Evolutionary conservation across 371 early-diverging fungal genomes (phyloP).

Genomic region (Nematocida ironsii): DNA sequence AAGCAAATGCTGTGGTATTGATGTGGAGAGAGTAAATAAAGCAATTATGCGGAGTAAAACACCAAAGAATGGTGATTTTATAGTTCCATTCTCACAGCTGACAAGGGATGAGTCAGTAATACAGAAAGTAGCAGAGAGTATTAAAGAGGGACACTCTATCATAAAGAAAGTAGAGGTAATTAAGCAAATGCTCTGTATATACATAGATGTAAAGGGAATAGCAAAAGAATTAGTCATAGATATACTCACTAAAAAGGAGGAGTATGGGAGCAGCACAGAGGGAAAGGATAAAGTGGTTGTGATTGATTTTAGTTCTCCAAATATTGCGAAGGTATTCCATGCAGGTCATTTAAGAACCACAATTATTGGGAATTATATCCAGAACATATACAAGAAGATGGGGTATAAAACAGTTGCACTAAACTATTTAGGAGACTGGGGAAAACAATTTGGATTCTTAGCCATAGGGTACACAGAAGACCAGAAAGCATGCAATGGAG

Average conservation of each 20-base stretch:
- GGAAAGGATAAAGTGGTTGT: slow-evolving; percentile 76
- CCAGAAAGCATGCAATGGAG: slow-evolving; percentile 66
- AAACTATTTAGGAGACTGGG: slow-evolving; percentile 99
- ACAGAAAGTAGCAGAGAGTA: slow-evolving; percentile 10
- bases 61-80: slow-evolving; percentile 43
- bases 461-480: slow-evolving; percentile 84
- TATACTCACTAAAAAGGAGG: slow-evolving; percentile 10
- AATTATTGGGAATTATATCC: slow-evolving; percentile 89
- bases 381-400: slow-evolving; percentile 77
- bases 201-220: slow-evolving; percentile 15
- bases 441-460: slow-evolving; percentile 94
- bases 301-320: slow-evolving; percentile 91
- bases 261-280: slow-evolving; percentile 58
- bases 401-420: slow-evolving; percentile 82
- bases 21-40: slow-evolving; percentile 19
- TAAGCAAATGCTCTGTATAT: slow-evolving; percentile 42
- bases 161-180: slow-evolving; percentile 26
- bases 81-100: slow-evolving; percentile 48
- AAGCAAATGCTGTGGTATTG: slow-evolving; percentile 3
- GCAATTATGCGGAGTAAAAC: slow-evolving; percentile 31
- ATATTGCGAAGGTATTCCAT: slow-evolving; percentile 99
- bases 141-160: neutral
- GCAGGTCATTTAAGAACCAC: slow-evolving; percentile 96
- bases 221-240: slow-evolving; percentile 16
- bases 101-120: slow-evolving; percentile 10